Evolutionary conservation across 805 yeast species (phyloP).

Genomic region (Wickerhamomyces rabaulensis): DNA sequence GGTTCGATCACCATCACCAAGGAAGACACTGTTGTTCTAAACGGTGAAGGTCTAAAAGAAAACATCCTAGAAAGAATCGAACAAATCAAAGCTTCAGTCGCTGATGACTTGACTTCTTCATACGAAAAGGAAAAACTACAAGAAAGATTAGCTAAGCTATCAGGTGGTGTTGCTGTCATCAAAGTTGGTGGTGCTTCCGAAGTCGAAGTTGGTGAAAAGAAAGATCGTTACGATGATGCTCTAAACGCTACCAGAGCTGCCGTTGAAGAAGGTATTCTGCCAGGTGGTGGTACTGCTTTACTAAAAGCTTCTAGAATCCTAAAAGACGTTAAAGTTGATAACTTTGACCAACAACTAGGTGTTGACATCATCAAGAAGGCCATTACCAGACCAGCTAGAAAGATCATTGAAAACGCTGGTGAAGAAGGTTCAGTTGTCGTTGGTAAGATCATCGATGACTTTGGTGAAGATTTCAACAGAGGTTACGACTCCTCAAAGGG

Average conservation of each 20-base stretch:
- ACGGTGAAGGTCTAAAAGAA: constrained; percentile 91
- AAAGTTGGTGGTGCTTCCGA: constrained; percentile 98
- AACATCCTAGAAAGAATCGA: constrained; percentile 86
- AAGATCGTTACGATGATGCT: constrained; percentile 98
- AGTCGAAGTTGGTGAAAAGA: constrained; percentile 99
- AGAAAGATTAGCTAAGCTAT: constrained; percentile 95
- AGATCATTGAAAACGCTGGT: constrained; percentile 97
- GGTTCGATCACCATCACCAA: constrained; percentile 92
- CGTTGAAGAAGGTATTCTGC: constrained; percentile 97
- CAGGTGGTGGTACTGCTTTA: constrained; percentile 99
- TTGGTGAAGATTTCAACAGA: constrained; percentile 71
- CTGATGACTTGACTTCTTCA: constrained; percentile 33
- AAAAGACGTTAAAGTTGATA: constrained; percentile 63
- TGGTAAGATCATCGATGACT: constrained; percentile 61
- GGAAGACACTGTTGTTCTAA: constrained; percentile 92
- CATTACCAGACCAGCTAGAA: constrained; percentile 93
- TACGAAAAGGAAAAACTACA: constrained; percentile 96
- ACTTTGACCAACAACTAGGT: constrained; percentile 94
- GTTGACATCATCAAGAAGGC: constrained; percentile 93
- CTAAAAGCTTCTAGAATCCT: constrained; percentile 73
- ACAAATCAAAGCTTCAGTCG: constrained; percentile 25
- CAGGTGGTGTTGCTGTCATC: constrained; percentile 98
- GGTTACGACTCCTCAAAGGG: constrained; percentile 95
- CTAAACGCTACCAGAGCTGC: constrained; percentile 99
- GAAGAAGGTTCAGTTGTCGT: constrained; percentile 97